A percentile compares a stretch with the other conserved stretches of the same genome.
Evolutionary conservation across 441 rosid genomes (phyloP).

Genomic region (Populus hybrid): DNA sequence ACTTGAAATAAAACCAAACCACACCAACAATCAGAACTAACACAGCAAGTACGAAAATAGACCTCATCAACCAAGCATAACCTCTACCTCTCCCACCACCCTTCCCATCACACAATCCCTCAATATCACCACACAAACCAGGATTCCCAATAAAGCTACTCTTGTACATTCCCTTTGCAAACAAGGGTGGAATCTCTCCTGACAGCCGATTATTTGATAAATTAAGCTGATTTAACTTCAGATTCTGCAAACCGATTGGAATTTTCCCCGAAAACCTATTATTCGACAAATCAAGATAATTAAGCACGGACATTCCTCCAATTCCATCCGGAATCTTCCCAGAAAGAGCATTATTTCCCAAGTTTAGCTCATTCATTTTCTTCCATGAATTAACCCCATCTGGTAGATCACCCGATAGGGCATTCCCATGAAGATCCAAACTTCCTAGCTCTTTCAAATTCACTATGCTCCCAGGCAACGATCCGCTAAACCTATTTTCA

Average conservation of each 20-base stretch:
- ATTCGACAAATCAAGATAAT: slow-evolving; percentile 81
- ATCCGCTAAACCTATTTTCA: slow-evolving; percentile 56
- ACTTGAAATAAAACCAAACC: too few species aligned
- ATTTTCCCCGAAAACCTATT: slow-evolving; percentile 62
- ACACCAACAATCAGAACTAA: too few species aligned
- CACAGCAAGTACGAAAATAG: too few species aligned
- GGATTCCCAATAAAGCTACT: slow-evolving; percentile 78
- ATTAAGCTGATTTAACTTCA: slow-evolving; percentile 86
- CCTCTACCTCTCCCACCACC: too few species aligned
- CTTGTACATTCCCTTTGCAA: slow-evolving; percentile 54
- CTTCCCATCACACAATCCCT: slow-evolving; percentile 56
- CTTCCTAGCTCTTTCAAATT: slow-evolving; percentile 50
- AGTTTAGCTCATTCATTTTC: slow-evolving; percentile 76
- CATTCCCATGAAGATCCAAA: slow-evolving; percentile 72
- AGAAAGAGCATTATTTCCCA: slow-evolving; percentile 55
- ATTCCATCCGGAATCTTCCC: slow-evolving; percentile 66
- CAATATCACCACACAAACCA: slow-evolving; percentile 67
- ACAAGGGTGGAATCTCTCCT: slow-evolving; percentile 64
- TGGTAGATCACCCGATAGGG: slow-evolving; percentile 67
- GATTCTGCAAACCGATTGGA: slow-evolving; percentile 63
- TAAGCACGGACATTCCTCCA: slow-evolving; percentile 72
- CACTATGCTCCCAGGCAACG: slow-evolving; percentile 59
- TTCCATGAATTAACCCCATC: slow-evolving; percentile 57
- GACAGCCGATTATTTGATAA: slow-evolving; percentile 67
- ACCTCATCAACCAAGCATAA: too few species aligned